Base-by-base conservation (phyloP, 805 yeast genomes). In the Metschnikowia shivogae region DNA sequence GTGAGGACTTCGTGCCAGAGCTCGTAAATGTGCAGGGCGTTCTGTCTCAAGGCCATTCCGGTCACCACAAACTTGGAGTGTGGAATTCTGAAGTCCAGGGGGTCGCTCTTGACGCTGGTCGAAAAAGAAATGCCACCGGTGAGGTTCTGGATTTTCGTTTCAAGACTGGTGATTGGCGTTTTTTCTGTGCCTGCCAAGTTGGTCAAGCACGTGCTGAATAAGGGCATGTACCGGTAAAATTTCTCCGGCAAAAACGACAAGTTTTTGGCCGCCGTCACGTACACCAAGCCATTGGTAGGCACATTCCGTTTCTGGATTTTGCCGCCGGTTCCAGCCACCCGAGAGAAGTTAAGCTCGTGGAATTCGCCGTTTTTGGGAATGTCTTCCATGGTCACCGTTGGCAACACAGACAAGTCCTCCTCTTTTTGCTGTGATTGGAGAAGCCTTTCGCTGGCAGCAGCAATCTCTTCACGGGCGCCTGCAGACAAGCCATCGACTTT, bases 81-180 rank as follows among this genome's bases (percentile, higher is more conserved):
- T 3, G 86, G 71, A 2, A 72, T 61, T 19, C 61, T 50, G 13
- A 81, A 72, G 40, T 77, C 60, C 32, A 56, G 63, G 3, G 89
- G 83, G 35, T 81, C 74, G 4, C 84, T 68, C 37, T 75, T 75
- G 1, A 81, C 78, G 49, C 77, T 71, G 6, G 80, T 70, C 17
- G 78, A 72, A n/a, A 89, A 77, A 4, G 81, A 70, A 14, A 93
- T 63, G 0, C 97, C 97, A 22, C 98, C 98, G 0, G 98, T 89
- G 45, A 76, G 73, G 40, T 83, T 70, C 58, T 84, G 87, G 54
- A 93, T 89, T 36, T 82, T 81, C 53, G 90, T 89, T 59, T 92
- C 98, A 46, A 93, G 75, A 31, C 82, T 84, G 19, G 88, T 86
- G 77, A 87, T 87, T 0, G 84, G 61, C 47, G 84, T 81, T 7